phyloP scores from a whole-genome alignment of 2,329 filamentous ascomycete species.

The Didymella lethalis region DNA sequence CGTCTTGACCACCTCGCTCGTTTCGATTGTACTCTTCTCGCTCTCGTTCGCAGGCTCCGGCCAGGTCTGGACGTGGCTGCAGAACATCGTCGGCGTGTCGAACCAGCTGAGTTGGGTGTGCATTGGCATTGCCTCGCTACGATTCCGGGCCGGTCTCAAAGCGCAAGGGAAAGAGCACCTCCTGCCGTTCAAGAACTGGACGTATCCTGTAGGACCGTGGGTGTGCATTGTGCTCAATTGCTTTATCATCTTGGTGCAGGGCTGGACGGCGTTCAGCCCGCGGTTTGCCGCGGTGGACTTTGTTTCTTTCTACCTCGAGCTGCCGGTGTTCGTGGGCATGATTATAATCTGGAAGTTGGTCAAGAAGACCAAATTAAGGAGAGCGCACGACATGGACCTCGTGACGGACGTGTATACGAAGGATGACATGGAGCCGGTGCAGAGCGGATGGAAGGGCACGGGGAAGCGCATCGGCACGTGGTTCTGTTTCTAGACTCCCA shows the following conservation, averaged over 20 bases:
- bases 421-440: slow-evolving; percentile 38
- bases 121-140: slow-evolving; percentile 65
- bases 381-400: slow-evolving; percentile 39
- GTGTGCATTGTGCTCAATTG: slow-evolving; percentile 37
- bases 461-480: slow-evolving; percentile 39
- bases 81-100: slow-evolving; percentile 69
- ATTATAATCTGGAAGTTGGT: slow-evolving; percentile 41
- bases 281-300: slow-evolving; percentile 56
- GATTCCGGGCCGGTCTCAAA: slow-evolving; percentile 58
- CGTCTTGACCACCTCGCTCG: slow-evolving; percentile 48
- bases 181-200: slow-evolving; percentile 65
- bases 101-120: slow-evolving; percentile 63
- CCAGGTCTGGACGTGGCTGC: slow-evolving; percentile 67
- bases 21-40: slow-evolving; percentile 52
- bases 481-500: slow-evolving; percentile 36
- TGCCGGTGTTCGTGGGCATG: slow-evolving; percentile 43
- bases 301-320: slow-evolving; percentile 58
- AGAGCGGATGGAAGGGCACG: slow-evolving; percentile 30
- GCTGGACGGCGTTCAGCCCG: slow-evolving; percentile 62
- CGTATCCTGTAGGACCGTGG: slow-evolving; percentile 61
- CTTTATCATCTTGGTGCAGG: slow-evolving; percentile 44
- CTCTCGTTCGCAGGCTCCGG: slow-evolving; percentile 54
- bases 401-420: slow-evolving; percentile 45
- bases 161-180: slow-evolving; percentile 59
- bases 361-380: slow-evolving; percentile 41